These are phyloP conservation scores for Colletotrichum sp. DNA, from an alignment of 2,329 filamentous ascomycete species.

Conservation along the genomic window DNA sequence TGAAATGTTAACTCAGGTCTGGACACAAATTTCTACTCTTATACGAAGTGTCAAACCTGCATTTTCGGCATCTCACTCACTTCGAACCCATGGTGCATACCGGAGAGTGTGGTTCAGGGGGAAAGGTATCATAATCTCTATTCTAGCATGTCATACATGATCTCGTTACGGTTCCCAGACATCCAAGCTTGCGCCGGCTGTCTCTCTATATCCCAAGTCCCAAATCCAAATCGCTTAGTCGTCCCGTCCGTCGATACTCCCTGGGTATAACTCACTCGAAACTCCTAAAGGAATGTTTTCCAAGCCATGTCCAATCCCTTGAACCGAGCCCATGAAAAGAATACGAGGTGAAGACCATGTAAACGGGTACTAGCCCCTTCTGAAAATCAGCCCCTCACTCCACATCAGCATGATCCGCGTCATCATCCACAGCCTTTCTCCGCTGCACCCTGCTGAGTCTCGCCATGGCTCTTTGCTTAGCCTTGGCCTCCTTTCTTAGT, in stretches of 20 bases:
- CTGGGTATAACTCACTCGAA: conserved; percentile 2
- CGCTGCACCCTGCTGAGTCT: background rate
- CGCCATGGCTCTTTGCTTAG: conserved; percentile 25
- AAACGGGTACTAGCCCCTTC: background rate
- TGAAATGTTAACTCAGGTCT: too few relatives aligned
- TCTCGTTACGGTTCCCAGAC: background rate
- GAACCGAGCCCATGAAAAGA: fast-evolving
- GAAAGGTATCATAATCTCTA: background rate
- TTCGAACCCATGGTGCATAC: too few relatives aligned
- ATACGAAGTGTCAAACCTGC: too few relatives aligned
- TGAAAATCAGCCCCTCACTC: too few relatives aligned
- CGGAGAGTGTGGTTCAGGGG: too few relatives aligned
- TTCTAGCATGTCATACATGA: background rate
- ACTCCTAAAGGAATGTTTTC: background rate
- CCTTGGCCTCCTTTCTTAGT: conserved; percentile 36
- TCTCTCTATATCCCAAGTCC: background rate
- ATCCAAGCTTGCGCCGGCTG: background rate
- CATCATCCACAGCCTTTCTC: background rate
- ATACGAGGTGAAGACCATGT: background rate
- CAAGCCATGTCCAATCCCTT: background rate
- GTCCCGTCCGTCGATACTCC: background rate
- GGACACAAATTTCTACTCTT: too few relatives aligned
- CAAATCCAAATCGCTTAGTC: background rate
- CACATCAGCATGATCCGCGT: background rate
- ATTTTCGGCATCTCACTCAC: too few relatives aligned